These are phyloP conservation scores for Fusarium albidum DNA, from an alignment of 2,329 filamentous ascomycete genomes.

Conservation along the genomic window DNA sequence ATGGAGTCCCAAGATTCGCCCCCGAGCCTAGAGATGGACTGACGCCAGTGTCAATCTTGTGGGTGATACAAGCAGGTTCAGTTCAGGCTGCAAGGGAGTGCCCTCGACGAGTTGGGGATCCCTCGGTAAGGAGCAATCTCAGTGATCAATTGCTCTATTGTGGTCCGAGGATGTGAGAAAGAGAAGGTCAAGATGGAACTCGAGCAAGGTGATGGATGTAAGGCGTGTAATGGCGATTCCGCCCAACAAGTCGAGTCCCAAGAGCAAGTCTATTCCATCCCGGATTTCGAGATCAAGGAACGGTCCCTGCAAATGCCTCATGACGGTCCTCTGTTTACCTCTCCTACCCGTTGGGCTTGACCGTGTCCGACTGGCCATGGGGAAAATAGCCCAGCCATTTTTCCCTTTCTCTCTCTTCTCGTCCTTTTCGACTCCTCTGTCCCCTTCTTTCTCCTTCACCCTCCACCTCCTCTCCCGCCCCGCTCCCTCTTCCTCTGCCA, in stretches of 20 bases:
- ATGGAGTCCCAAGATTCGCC: too few species aligned
- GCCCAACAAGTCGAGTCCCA: background rate
- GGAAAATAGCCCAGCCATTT: slow-evolving; percentile 19
- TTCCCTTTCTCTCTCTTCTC: slow-evolving; percentile 13
- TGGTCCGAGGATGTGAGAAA: slow-evolving; percentile 8
- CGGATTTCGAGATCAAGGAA: background rate
- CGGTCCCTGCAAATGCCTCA: slow-evolving; percentile 1
- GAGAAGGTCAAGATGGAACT: slow-evolving; percentile 21
- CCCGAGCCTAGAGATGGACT: too few species aligned
- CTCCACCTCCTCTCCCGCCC: slow-evolving; percentile 1
- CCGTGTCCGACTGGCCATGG: too few species aligned
- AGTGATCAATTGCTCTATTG: too few species aligned
- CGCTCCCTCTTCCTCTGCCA: background rate
- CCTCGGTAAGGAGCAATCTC: too few species aligned
- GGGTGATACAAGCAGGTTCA: too few species aligned
- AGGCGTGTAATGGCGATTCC: background rate
- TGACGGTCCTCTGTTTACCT: slow-evolving; percentile 21
- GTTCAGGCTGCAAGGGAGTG: too few species aligned
- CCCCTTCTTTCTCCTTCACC: background rate
- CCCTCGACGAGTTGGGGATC: too few species aligned
- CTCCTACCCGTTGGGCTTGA: slow-evolving; percentile 12
- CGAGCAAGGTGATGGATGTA: slow-evolving; percentile 6
- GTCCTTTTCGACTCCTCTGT: background rate
- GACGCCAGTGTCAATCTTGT: too few species aligned
- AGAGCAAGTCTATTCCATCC: background rate